These are phyloP conservation scores for Oehlia diaphana DNA, from an alignment of 192 early-diverging fungal species.

Conservation along the genomic window DNA sequence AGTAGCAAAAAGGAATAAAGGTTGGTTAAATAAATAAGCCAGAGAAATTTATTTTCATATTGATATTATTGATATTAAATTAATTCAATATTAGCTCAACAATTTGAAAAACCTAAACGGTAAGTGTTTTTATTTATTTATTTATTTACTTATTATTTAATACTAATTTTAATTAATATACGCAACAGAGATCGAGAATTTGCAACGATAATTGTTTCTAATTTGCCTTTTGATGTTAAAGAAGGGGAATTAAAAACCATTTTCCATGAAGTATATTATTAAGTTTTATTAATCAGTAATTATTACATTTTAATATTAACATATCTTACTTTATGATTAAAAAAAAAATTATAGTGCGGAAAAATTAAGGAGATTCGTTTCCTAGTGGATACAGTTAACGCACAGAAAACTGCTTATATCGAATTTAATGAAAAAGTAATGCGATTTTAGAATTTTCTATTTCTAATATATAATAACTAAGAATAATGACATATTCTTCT, in stretches of 20 bases:
- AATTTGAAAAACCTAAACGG: conserved; percentile 5
- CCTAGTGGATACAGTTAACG: neutral
- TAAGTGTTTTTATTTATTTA: neutral
- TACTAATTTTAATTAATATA: neutral
- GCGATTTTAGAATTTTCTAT: too few relatives aligned
- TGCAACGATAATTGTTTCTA: neutral
- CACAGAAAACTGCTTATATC: neutral
- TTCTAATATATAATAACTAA: neutral
- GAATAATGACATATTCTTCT: neutral
- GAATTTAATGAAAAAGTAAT: conserved; percentile 19
- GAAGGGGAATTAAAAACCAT: conserved; percentile 16
- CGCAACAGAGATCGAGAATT: conserved; percentile 1
- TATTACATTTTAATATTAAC: neutral
- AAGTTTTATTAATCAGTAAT: neutral
- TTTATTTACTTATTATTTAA: neutral
- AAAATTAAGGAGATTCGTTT: neutral
- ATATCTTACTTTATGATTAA: too few relatives aligned
- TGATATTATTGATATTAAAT: neutral
- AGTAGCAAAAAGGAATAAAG: neutral
- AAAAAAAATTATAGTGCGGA: neutral
- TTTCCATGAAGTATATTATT: conserved; percentile 1
- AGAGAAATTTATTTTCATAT: neutral
- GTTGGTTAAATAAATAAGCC: neutral
- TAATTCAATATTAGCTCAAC: neutral
- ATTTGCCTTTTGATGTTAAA: neutral